Conservation (phyloP, 1,284 basidiomycete genomes). For the Fomitopsis betulina region DNA sequence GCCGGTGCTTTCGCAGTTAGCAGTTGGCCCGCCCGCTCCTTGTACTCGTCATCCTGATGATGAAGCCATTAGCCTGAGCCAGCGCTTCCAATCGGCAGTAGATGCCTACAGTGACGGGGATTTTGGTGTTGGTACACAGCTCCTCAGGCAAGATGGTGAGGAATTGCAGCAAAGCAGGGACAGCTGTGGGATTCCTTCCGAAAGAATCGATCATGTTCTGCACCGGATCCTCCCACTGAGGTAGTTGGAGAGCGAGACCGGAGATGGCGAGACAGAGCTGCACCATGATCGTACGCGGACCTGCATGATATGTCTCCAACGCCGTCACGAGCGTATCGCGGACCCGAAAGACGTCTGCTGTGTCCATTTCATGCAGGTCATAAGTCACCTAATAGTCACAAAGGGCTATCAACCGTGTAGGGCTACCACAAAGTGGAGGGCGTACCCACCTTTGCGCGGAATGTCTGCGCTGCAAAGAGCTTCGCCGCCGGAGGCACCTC, state of each 20-base stretch:
- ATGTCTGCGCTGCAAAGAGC: slow-evolving; percentile 95
- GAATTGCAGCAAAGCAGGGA: slow-evolving; percentile 86
- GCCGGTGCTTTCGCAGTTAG: slow-evolving; percentile 72
- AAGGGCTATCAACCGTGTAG: slow-evolving; percentile 6
- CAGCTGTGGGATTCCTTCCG: slow-evolving; percentile 81
- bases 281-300: slow-evolving; percentile 83
- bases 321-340: slow-evolving; percentile 86
- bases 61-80: not conserved
- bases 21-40: slow-evolving; percentile 58
- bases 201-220: slow-evolving; percentile 83
- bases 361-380: slow-evolving; percentile 83
- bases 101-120: slow-evolving; percentile 78
- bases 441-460: slow-evolving; percentile 82
- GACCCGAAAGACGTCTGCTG: slow-evolving; percentile 67
- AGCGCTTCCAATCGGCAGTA: not conserved
- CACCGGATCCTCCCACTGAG: slow-evolving; percentile 84
- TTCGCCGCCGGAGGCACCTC: slow-evolving; percentile 82
- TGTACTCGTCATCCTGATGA: slow-evolving; percentile 77
- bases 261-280: slow-evolving; percentile 90
- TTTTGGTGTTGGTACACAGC: slow-evolving; percentile 78
- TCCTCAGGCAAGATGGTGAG: slow-evolving; percentile 93
- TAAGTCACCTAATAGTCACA: slow-evolving; percentile 75
- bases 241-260: slow-evolving; percentile 88
- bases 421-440: not conserved
- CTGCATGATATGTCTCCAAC: slow-evolving; percentile 63